phyloP scores from a whole-genome alignment of 2,329 filamentous ascomycete species.

The Cordyceps farinosa region DNA sequence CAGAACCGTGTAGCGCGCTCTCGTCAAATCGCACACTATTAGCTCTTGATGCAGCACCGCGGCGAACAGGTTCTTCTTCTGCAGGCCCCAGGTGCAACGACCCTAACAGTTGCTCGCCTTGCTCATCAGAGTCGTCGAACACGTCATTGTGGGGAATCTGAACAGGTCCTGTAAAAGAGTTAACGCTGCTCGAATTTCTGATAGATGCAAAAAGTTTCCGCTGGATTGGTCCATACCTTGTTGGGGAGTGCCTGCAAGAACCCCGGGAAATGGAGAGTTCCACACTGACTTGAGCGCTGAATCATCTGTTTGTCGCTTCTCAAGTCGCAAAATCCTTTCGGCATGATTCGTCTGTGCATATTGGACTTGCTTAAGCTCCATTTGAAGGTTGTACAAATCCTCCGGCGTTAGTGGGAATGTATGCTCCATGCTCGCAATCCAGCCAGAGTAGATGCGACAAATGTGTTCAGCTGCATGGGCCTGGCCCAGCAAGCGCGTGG shows the following conservation, averaged over 20 bases:
- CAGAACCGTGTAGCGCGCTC: slow-evolving; percentile 81
- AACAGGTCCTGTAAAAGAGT: slow-evolving; percentile 59
- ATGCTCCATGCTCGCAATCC: slow-evolving; percentile 56
- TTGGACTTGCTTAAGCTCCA: slow-evolving; percentile 67
- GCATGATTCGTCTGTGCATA: slow-evolving; percentile 59
- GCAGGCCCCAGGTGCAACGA: slow-evolving; percentile 76
- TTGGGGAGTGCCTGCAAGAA: slow-evolving; percentile 77
- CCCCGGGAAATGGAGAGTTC: slow-evolving; percentile 89
- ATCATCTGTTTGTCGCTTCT: slow-evolving; percentile 66
- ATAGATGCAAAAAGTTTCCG: too few relatives aligned
- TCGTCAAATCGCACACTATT: slow-evolving; percentile 98
- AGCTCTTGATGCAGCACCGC: slow-evolving; percentile 84
- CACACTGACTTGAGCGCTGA: slow-evolving; percentile 78
- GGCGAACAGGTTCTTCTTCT: slow-evolving; percentile 79
- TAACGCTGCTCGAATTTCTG: slow-evolving; percentile 1
- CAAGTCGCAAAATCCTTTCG: slow-evolving; percentile 58
- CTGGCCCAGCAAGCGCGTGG: slow-evolving; percentile 11
- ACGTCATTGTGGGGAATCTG: slow-evolving; percentile 78
- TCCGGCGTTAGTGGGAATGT: slow-evolving; percentile 58
- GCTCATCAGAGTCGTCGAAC: slow-evolving; percentile 87
- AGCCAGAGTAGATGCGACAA: slow-evolving; percentile 1
- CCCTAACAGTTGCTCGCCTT: slow-evolving; percentile 73
- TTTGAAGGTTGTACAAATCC: slow-evolving; percentile 65
- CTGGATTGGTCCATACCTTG: slow-evolving; percentile 61
- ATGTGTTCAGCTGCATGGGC: slow-evolving; percentile 11